Base-by-base conservation (phyloP, 1,284 basidiomycete genomes). In the Ganoderma multipileum region DNA sequence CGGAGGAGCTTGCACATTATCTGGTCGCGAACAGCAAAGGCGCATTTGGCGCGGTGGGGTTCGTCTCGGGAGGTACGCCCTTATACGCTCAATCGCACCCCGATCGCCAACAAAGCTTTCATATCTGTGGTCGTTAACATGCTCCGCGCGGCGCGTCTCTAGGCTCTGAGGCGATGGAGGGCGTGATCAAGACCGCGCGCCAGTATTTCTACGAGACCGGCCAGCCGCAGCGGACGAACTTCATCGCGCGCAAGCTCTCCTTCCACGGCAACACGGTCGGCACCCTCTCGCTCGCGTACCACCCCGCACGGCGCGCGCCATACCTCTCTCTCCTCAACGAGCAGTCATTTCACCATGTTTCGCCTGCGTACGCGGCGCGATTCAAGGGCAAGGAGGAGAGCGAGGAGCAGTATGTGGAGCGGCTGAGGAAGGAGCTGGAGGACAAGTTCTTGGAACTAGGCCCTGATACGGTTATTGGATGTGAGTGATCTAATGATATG, bases 131-230 rank as follows among this genome's bases (percentile, higher is more conserved):
- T 12, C 12, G 23, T 3, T 4, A 23, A 59, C 33, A 5, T 30
- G 47, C 26, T 11, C 42, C 12, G 23, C 30, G 33, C 64, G 20
- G 2, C 16, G 26, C 16, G 3, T 3, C 39, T 3, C 20, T 70
- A 94, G 93, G 93, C 57, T 91, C 93, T 1, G 95, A 96, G 80
- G 94, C 94, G 0, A 92, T 94, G 90, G 94, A 96, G 72, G 87
- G 87, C 62, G 90, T 88, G 18, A 85, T 95, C 66, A 96, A 96
- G 80, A 84, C 94, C 5, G 87, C 89, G 42, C 86, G 91, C 73
- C 95, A 93, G 89, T 94, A 92, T 75, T 92, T 84, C 72, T 83
- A 87, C 54, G 92, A 95, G 76, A 88, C 82, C 0, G 87, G 87
- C 1, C 89, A 96, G 78, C 83, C 86, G 0, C 80, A 91, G 73